Evolutionary conservation across 1,284 basidiomycete species (phyloP).

Genomic region (Trametes hirsuta): DNA sequence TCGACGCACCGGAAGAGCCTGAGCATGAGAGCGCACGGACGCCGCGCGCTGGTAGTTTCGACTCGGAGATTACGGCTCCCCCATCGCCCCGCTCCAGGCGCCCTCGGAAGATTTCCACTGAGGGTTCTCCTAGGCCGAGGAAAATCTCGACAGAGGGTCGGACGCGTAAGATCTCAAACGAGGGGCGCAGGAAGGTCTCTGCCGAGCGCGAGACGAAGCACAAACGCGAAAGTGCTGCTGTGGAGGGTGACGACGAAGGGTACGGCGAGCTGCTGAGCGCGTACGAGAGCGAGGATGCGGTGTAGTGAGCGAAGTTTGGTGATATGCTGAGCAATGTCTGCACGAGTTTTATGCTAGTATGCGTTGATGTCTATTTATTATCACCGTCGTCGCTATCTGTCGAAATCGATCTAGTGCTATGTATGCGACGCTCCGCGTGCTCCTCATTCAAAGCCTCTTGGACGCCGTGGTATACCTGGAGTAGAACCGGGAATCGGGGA

Average conservation of each 20-base stretch:
- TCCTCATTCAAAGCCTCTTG: constrained; percentile 39
- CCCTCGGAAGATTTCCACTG: constrained; percentile 44
- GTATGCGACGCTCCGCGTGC: not conserved
- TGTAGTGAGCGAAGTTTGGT: not conserved
- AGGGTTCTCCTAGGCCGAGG: constrained; percentile 38
- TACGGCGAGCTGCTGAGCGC: constrained; percentile 77
- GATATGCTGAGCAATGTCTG: not conserved
- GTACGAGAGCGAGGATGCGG: constrained; percentile 68
- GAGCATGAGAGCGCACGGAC: constrained; percentile 56
- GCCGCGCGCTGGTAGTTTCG: constrained; percentile 57
- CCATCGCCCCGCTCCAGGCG: constrained; percentile 42
- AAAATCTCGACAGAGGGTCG: constrained; percentile 33
- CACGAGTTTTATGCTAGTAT: not conserved
- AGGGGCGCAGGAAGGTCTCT: constrained; percentile 42
- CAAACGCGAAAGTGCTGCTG: constrained; percentile 60
- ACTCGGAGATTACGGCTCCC: constrained; percentile 36
- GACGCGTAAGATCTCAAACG: constrained; percentile 37
- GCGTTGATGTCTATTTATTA: constrained; percentile 13
- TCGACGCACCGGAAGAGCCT: constrained; percentile 58
- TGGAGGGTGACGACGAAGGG: constrained; percentile 78
- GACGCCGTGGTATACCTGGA: constrained; percentile 59
- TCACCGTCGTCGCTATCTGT: constrained; percentile 4
- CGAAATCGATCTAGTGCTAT: constrained; percentile 11
- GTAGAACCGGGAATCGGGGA: constrained; percentile 64
- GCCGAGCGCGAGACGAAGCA: constrained; percentile 43